Evolutionary conservation across 352 stramenopile genomes (phyloP), one percentile per base, ranked within the genome.

Genomic region (Pythium sp.): DNA sequence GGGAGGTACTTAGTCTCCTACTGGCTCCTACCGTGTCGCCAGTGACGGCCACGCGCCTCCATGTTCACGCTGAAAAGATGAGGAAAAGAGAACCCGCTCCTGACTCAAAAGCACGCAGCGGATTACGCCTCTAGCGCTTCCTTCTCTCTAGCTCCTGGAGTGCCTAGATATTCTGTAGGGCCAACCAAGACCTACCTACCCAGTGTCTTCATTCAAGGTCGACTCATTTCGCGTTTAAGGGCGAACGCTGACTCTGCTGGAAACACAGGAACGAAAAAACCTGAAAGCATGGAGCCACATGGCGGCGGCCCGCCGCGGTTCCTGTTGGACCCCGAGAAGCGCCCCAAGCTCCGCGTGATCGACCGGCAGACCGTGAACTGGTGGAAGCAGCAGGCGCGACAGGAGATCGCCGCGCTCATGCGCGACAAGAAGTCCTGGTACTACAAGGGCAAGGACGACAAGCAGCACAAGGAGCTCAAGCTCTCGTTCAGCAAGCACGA

Each of bases 401-500:
- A 51, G n/a, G 77, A 84, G 57, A 67, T 84, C 59, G 34, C 62
- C 7, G 64, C 61, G 55, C 67, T 75, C 54, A 58, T 84, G 11
- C 47, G 53, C 11, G 67, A 78, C 58, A 68, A 51, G 30, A 58
- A 84, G 54, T 84, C 77, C 69, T 84, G 77, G 77, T 81, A 80
- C 74, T 79, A 80, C 62, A 64, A 53, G 2, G 77, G 78, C 36
- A 34, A 49, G 57, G 12, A n/a, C 36, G 32, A 34, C 34, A 34
- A 34, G 34, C 11, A 51, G 57, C 34, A 62, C 66, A 56, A 75
- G 46, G 65, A 81, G 47, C 68, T 72, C 49, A 70, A 70, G 22
- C 68, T 76, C 38, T 58, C 62, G 34, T 80, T 68, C 68, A 70
- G 75, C 65, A 81, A 80, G 62, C 59, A 76, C 62, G 69, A 64